Evolutionary conservation across 2,329 filamentous ascomycete species (phyloP), one percentile per base, ranked within the genome.

Genomic region (Botrytis tulipae): DNA sequence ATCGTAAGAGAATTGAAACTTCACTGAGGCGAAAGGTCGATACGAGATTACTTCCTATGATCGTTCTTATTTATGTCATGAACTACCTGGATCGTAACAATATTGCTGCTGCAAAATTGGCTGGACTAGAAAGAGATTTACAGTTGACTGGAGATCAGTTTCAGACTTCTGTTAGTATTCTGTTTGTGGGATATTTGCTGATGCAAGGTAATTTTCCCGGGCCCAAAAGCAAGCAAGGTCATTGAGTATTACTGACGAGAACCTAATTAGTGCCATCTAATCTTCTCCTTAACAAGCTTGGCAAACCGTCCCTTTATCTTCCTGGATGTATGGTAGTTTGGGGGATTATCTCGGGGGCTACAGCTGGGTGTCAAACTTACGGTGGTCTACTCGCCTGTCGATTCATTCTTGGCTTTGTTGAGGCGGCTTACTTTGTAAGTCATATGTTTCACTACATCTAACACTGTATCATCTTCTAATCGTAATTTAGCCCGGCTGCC

Each of bases 41-140:
- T 79, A 77, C 87, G 14, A 84, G 90, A 70, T 80, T 93, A 44
- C 83, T 93, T 77, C 91, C 91, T 0, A 90, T 90, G 82, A 84
- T 92, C 60, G 87, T 92, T 70, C 77, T 92, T 65, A 92, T 93
- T 85, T 93, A 92, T 77, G 90, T 92, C 76, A 84, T 92, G 83
- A 92, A 92, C 78, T 92, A 91, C 79, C 82, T 92, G 20, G 88
- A 90, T 76, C 75, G 80, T 74, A 89, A 89, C 78, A 89, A 89
- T 73, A 88, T 90, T 72, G 87, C 87, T 4, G 83, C 83, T 40
- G 88, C 87, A 5, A 84, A 85, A 76, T 80, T 90, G 9, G 86
- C 85, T 1, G 87, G 87, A 7, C 80, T 87, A 42, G 78, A 83
- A 42, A 78, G 80, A 4, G 85, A 87, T 73, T 74, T 87, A 57